These are phyloP conservation scores for Aureobasidium sp. DNA, from an alignment of 2,329 filamentous ascomycete genomes.

Conservation along the genomic window DNA sequence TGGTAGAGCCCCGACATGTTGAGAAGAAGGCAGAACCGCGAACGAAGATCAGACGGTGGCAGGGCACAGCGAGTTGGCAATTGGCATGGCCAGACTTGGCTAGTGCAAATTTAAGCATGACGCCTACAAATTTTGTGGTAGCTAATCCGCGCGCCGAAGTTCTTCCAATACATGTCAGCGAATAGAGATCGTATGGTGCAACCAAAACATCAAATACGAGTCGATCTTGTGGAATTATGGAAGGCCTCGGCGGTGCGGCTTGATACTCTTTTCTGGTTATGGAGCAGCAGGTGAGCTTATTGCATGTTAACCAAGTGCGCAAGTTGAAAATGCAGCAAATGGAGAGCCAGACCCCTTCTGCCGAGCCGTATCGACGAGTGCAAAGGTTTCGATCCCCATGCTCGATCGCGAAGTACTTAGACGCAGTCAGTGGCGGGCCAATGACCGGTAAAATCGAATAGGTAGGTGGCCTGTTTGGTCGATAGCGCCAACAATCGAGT, in stretches of 20 bases:
- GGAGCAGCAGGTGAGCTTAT: neutral
- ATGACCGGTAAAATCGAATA: neutral
- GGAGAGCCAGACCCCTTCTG: neutral
- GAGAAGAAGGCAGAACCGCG: neutral
- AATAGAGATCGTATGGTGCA: too few relatives aligned
- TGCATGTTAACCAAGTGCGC: neutral
- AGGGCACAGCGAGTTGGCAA: neutral
- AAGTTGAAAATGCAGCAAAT: too few relatives aligned
- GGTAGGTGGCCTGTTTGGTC: neutral
- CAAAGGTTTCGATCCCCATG: neutral
- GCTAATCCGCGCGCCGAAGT: neutral
- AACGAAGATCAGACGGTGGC: neutral
- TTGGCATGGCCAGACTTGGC: neutral
- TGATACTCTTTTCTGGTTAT: too few relatives aligned
- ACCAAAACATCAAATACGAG: neutral
- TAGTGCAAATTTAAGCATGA: neutral
- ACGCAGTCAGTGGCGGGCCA: neutral
- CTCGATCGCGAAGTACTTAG: neutral
- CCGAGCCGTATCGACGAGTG: neutral
- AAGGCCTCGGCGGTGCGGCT: neutral
- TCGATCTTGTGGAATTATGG: neutral
- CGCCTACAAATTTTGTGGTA: neutral
- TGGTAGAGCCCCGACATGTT: neutral
- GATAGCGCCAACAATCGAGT: neutral
- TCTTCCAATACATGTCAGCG: neutral